Evolutionary conservation across 2,329 filamentous ascomycete genomes (phyloP).

Genomic region (Aspergillus aculeatus): DNA sequence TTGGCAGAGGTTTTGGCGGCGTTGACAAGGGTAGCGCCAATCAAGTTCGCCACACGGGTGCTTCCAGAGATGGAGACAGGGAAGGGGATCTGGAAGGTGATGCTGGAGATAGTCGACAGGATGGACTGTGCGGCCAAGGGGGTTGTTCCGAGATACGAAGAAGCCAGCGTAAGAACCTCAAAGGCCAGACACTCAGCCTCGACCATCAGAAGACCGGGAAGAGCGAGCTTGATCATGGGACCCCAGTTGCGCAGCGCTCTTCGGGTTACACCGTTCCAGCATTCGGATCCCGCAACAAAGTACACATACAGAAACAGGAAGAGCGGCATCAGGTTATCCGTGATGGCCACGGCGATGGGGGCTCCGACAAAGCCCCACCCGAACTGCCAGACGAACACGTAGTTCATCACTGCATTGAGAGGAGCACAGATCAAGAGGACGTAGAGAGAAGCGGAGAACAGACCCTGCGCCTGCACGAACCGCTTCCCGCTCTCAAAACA

Average conservation of each 20-base stretch:
- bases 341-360: slow-evolving; percentile 72
- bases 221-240: slow-evolving; percentile 80
- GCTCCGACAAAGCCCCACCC: slow-evolving; percentile 73
- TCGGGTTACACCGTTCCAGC: slow-evolving; percentile 76
- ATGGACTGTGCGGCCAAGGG: slow-evolving; percentile 86
- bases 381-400: slow-evolving; percentile 69
- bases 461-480: slow-evolving; percentile 80
- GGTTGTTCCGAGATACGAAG: slow-evolving; percentile 74
- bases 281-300: slow-evolving; percentile 69
- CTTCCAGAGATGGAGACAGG: slow-evolving; percentile 84
- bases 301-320: slow-evolving; percentile 72
- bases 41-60: slow-evolving; percentile 86
- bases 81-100: slow-evolving; percentile 91
- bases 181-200: slow-evolving; percentile 92
- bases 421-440: slow-evolving; percentile 80
- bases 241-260: slow-evolving; percentile 72
- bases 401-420: slow-evolving; percentile 77
- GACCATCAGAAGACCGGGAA: slow-evolving; percentile 91
- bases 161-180: slow-evolving; percentile 81
- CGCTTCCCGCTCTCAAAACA: slow-evolving; percentile 79
- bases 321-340: slow-evolving; percentile 70
- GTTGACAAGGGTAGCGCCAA: slow-evolving; percentile 78
- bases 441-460: slow-evolving; percentile 81
- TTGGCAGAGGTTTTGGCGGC: slow-evolving; percentile 78
- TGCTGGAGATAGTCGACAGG: slow-evolving; percentile 70